Conservation (phyloP, 257 asterid genomes). For the Scutellaria barbata region DNA sequence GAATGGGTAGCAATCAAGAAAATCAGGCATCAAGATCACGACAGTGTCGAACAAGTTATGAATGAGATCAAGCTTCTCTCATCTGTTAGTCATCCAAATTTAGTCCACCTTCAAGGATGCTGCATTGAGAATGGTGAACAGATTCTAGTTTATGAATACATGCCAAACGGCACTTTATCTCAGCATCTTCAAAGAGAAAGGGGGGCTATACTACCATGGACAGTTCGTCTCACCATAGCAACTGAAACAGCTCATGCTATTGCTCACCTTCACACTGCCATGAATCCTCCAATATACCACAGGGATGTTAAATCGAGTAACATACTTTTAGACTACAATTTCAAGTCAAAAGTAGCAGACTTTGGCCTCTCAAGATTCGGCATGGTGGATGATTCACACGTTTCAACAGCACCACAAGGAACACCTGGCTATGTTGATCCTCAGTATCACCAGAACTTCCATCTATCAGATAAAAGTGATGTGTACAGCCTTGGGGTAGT, state of each 20-base stretch:
- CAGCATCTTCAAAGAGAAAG: constrained; percentile 72
- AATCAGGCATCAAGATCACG: constrained; percentile 56
- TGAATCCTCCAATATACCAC: constrained; percentile 73
- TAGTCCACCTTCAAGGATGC: constrained; percentile 72
- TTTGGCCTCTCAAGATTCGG: constrained; percentile 76
- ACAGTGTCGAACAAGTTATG: constrained; percentile 63
- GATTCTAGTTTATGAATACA: constrained; percentile 73
- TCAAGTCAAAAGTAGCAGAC: constrained; percentile 75
- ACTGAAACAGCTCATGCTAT: constrained; percentile 74
- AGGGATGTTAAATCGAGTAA: constrained; percentile 76
- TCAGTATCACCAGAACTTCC: constrained; percentile 78
- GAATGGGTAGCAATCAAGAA: constrained; percentile 70
- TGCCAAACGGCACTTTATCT: constrained; percentile 74
- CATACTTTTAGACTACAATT: constrained; percentile 64
- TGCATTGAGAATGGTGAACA: constrained; percentile 71
- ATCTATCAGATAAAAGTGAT: constrained; percentile 79
- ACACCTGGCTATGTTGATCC: constrained; percentile 84
- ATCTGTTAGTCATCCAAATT: constrained; percentile 73
- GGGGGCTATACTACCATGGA: constrained; percentile 71
- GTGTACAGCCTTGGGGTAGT: constrained; percentile 83
- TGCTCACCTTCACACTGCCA: constrained; percentile 72
- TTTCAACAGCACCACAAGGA: constrained; percentile 83
- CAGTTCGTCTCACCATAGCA: constrained; percentile 67
- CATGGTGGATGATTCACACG: constrained; percentile 74
- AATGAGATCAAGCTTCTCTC: constrained; percentile 80